Evolutionary conservation across 768 basidiomycete species (phyloP).

Genomic region (Pleurotus cornucopiae): DNA sequence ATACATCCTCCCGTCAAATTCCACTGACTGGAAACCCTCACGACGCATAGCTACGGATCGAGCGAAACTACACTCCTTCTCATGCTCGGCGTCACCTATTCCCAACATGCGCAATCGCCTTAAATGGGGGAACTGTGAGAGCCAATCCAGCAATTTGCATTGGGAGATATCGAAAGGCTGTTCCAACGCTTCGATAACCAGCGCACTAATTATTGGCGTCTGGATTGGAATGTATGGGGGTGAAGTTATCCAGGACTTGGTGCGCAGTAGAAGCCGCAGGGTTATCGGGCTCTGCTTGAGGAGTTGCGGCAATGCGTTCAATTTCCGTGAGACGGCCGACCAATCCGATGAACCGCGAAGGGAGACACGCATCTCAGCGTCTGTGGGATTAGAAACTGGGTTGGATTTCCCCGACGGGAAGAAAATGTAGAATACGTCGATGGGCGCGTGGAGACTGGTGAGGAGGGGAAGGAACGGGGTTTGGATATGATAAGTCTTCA

Average conservation of each 20-base stretch:
- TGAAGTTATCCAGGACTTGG: neutral
- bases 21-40: too few species aligned
- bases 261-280: neutral
- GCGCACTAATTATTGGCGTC: neutral
- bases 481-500: constrained; percentile 3
- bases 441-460: constrained; percentile 10
- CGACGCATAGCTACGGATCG: too few species aligned
- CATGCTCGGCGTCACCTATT: too few species aligned
- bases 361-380: neutral
- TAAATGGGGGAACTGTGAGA: neutral
- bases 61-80: too few species aligned
- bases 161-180: neutral
- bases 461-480: constrained; percentile 15
- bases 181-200: neutral
- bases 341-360: neutral
- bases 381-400: neutral
- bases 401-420: neutral
- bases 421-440: neutral
- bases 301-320: neutral
- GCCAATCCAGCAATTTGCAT: neutral
- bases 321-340: neutral
- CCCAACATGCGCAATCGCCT: too few species aligned
- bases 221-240: neutral
- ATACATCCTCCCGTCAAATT: too few species aligned
- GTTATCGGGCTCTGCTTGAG: neutral